Evolutionary conservation across 2,329 filamentous ascomycete species (phyloP), one percentile per base, ranked within the genome.

Genomic region (Didymella pinodella): DNA sequence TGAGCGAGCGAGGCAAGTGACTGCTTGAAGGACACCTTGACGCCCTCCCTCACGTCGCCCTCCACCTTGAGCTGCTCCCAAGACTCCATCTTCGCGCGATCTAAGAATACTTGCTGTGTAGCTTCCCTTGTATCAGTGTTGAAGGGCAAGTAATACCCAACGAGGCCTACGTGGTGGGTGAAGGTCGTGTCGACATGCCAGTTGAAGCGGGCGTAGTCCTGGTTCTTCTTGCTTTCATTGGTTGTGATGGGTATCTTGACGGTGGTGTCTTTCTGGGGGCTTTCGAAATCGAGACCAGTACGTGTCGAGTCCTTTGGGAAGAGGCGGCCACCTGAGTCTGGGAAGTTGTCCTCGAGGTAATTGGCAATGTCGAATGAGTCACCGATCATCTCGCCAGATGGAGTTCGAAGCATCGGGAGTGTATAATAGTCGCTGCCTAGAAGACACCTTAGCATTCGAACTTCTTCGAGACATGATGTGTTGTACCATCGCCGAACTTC

Each of bases 291-390:
- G 16, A 85, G 75, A 7, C 61, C 73, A 45, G 57, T 66, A 26
- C 61, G 45, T 1, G 64, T 70, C 2, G 73, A 71, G 38, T 75
- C 70, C 0, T 71, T 47, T 0, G 82, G 82, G 64, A 88, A 85
- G 2, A 89, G 77, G 45, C 80, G 71, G 0, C 80, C 76, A 1
- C 81, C 81, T 0, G 79, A 70, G 29, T 72, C 57, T 0, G 85
- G 84, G 54, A 84, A 87, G 0, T 70, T 78, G 1, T 80, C 74
- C 25, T 89, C 81, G 2, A 90, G 78, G 65, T 88, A 84, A 26
- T 82, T 73, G 7, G 87, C 88, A 59, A 90, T 90, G 51, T 89
- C 87, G 67, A 88, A 88, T 2, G 86, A 86, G 74, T 90, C 88
- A 5, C 87, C 87, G 2, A 89, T 54, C 0, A 78, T 49, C 0